A percentile compares a stretch with the other conserved stretches of the same genome.
Evolutionary conservation across 2,329 filamentous ascomycete species (phyloP).

Genomic region (Thyridium curvatum): DNA sequence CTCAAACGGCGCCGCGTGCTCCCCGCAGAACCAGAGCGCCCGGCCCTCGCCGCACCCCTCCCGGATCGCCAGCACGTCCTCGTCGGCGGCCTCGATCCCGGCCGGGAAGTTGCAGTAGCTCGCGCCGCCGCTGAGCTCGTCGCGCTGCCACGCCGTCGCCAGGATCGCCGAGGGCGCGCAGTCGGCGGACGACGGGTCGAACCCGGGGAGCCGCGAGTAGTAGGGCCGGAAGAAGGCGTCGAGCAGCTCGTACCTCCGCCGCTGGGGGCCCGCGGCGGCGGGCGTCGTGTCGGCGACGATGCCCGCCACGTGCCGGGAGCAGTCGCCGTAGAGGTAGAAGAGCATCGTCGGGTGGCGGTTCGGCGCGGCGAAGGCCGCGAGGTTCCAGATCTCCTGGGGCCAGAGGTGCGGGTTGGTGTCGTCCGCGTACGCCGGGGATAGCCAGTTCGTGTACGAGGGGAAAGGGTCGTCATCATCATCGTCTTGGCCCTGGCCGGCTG

Average conservation of each 20-base stretch:
- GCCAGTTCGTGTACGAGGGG: conserved; percentile 1
- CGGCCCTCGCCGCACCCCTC: conserved; percentile 35
- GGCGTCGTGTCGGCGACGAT: conserved; percentile 2
- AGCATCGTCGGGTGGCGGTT: conserved; percentile 55
- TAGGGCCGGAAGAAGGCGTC: conserved; percentile 51
- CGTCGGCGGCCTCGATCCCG: conserved; percentile 45
- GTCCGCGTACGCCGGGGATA: conserved; percentile 2
- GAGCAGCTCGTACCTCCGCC: conserved; percentile 15
- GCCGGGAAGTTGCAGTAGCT: conserved; percentile 63
- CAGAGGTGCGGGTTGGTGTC: conserved; percentile 4
- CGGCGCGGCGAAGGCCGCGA: conserved; percentile 1
- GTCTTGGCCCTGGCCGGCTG: too few species aligned
- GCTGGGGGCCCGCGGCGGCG: conserved; percentile 3
- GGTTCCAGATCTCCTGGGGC: conserved; percentile 5
- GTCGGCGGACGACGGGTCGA: conserved; percentile 27
- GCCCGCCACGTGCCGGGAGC: conserved; percentile 23
- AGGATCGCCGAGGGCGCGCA: conserved; percentile 50
- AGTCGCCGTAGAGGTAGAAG: conserved; percentile 49
- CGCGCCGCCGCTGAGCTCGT: conserved; percentile 60
- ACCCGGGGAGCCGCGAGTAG: conserved; percentile 57
- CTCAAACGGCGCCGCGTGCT: conserved; percentile 62
- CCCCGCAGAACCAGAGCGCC: conserved; percentile 61
- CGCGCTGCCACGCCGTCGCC: conserved; percentile 59
- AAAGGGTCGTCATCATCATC: background rate
- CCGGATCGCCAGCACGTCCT: conserved; percentile 45